These are phyloP conservation scores for Erigeron philadelphicus DNA, from an alignment of 140 eudicot species.

Conservation along the genomic window DNA sequence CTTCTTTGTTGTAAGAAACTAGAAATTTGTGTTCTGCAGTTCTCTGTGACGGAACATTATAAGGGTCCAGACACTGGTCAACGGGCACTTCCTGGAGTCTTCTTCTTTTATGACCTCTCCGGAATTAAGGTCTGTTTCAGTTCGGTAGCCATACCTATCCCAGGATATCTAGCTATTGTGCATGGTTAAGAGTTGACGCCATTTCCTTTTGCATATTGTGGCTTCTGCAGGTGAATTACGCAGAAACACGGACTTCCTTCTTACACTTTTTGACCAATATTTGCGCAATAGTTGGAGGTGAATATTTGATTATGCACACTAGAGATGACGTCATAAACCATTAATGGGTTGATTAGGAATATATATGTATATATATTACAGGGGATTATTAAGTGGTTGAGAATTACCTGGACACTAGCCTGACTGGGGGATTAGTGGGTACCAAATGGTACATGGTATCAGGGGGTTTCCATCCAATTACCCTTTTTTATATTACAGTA, in stretches of 20 bases:
- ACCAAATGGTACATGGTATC: too few species aligned
- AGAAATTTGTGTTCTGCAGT: slow-evolving; percentile 38
- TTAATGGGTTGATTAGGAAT: not conserved
- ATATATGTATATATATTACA: too few species aligned
- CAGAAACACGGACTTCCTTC: slow-evolving; percentile 57
- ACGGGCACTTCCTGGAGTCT: slow-evolving; percentile 67
- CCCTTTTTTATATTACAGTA: too few species aligned
- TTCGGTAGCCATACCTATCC: slow-evolving; percentile 7
- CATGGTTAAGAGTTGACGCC: slow-evolving; percentile 15
- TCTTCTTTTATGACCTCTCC: slow-evolving; percentile 83
- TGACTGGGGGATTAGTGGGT: too few species aligned
- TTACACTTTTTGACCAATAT: slow-evolving; percentile 77
- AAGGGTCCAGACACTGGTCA: slow-evolving; percentile 48
- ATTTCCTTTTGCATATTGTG: too few species aligned
- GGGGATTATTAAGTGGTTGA: too few species aligned
- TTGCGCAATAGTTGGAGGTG: slow-evolving; percentile 96
- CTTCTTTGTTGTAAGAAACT: slow-evolving; percentile 4
- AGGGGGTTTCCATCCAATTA: too few species aligned
- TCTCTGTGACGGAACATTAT: slow-evolving; percentile 87
- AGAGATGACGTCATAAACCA: not conserved
- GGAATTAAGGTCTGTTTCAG: slow-evolving; percentile 59
- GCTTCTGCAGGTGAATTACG: slow-evolving; percentile 63
- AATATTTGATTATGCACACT: slow-evolving; percentile 1
- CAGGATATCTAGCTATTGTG: not conserved
- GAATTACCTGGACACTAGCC: too few species aligned